Evolutionary conservation across 805 yeast genomes (phyloP).

Genomic region (Millerozyma miso): DNA sequence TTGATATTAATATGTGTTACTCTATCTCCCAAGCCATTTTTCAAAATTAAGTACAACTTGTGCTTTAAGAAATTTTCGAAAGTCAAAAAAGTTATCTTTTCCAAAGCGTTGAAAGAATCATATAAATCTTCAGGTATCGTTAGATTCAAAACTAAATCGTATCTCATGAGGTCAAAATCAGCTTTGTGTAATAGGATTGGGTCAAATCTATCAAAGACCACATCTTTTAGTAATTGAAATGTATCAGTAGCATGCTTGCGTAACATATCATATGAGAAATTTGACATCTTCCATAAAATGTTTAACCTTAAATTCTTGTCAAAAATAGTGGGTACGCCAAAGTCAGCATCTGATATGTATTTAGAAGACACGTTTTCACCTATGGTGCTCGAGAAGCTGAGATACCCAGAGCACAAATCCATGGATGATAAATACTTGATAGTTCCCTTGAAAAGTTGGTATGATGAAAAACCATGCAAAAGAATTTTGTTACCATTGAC

Average conservation of each 20-base stretch:
- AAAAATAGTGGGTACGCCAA: conserved; percentile 68
- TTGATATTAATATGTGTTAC: conserved; percentile 34
- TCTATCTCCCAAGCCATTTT: conserved; percentile 53
- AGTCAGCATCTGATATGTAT: conserved; percentile 51
- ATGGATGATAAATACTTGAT: conserved; percentile 76
- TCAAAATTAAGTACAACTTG: conserved; percentile 56
- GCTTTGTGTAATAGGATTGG: conserved; percentile 66
- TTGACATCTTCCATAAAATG: conserved; percentile 75
- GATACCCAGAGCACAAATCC: conserved; percentile 65
- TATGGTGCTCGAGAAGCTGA: conserved; percentile 58
- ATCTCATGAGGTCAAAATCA: conserved; percentile 51
- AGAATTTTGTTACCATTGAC: conserved; percentile 68
- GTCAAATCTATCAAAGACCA: conserved; percentile 78
- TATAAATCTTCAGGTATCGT: conserved; percentile 39
- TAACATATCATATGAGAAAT: conserved; percentile 58
- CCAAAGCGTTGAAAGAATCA: conserved; percentile 60
- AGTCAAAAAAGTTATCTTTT: conserved; percentile 66
- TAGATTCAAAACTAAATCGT: conserved; percentile 59
- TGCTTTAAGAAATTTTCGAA: conserved; percentile 62
- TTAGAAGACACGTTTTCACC: conserved; percentile 42
- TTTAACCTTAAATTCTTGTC: conserved; percentile 77
- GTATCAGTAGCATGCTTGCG: conserved; percentile 68
- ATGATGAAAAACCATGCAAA: conserved; percentile 84
- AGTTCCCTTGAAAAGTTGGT: conserved; percentile 88
- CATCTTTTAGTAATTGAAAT: conserved; percentile 65